These are phyloP conservation scores for Pythium pyrilobum DNA, from an alignment of 352 stramenopile genomes.

Conservation along the genomic window DNA sequence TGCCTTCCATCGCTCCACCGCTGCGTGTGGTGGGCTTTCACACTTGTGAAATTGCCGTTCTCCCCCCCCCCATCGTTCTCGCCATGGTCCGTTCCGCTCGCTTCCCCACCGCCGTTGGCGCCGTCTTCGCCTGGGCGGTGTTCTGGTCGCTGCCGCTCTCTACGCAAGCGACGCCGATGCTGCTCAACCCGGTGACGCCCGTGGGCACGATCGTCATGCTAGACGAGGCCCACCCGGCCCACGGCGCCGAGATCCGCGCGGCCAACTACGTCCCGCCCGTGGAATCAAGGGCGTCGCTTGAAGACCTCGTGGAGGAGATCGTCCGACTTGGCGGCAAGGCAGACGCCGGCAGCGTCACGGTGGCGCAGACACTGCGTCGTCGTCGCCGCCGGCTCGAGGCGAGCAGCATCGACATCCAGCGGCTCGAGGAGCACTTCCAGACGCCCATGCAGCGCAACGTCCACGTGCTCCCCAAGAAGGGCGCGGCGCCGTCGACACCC, in stretches of 20 bases:
- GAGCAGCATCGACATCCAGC: conserved; percentile 3
- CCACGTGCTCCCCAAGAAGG: background rate
- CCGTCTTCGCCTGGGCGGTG: background rate
- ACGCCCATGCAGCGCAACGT: conserved; percentile 9
- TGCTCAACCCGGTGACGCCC: conserved; percentile 6
- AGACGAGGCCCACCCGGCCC: background rate
- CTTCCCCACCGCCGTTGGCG: too few species aligned
- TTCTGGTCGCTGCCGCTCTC: background rate
- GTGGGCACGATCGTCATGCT: conserved; percentile 5
- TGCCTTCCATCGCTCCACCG: background rate
- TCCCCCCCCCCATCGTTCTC: background rate
- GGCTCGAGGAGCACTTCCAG: conserved; percentile 11
- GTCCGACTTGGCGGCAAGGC: background rate
- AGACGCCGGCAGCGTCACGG: background rate
- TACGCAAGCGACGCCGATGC: background rate
- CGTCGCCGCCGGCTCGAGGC: background rate
- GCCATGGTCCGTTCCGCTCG: background rate
- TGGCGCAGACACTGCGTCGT: background rate
- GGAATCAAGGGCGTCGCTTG: conserved; percentile 3
- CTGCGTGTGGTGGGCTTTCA: background rate
- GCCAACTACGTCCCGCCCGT: background rate
- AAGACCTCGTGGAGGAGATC: conserved; percentile 10
- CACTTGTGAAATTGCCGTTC: conserved; percentile 2
- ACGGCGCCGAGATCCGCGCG: background rate
- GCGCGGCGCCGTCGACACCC: background rate